Base-by-base conservation (phyloP, 169 alveolate genomes). In the Cryptosporidium xiaoi region DNA sequence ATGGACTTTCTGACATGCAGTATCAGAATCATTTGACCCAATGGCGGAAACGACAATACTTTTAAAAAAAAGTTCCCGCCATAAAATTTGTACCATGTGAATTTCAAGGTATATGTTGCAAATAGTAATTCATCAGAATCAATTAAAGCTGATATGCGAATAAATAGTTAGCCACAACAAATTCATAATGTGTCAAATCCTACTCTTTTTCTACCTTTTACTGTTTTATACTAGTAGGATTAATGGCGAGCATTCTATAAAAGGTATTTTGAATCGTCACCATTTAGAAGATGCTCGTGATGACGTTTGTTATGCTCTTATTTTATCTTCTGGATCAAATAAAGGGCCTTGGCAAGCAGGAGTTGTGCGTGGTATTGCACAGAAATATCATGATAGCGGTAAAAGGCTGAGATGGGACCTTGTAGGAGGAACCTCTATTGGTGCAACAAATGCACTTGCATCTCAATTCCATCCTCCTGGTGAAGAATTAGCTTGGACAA, bases 311-410 rank as follows among this genome's bases (percentile, higher is more conserved):
- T 77, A 77, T 77, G 87, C 87, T 44, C 65, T 77, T 4, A 50
- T 77, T 60, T 24, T 77, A 40, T 77, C 87, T 24, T 77, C 87
- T 34, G 87, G 87, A 20, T 77, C 87, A 5, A 77, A 77, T 46
- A 77, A 77, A 50, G 87, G 87, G 2, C 87, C 87, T 13, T 77
- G 87, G 87, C 87, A 77, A 51, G 87, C 87, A 4, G 87, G 87
- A 2, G 87, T 77, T 18, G 71, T 77, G 18, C 69, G 87, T 15
- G 87, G 87, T 16, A 77, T 77, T 60, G 87, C 87, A 16, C 87
- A 77, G 56, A 77, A 56, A 27, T 77, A 77, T 36, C 87, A 77
- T 27, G 87, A 77, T 46, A 77, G 48, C 33, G 71, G 71, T 5
- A 62, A 60, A 40, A 77, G 46, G 46, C 51, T 77, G 10, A 56